phyloP scores from a whole-genome alignment of 106 monocot genomes.

The Allium cepa region DNA sequence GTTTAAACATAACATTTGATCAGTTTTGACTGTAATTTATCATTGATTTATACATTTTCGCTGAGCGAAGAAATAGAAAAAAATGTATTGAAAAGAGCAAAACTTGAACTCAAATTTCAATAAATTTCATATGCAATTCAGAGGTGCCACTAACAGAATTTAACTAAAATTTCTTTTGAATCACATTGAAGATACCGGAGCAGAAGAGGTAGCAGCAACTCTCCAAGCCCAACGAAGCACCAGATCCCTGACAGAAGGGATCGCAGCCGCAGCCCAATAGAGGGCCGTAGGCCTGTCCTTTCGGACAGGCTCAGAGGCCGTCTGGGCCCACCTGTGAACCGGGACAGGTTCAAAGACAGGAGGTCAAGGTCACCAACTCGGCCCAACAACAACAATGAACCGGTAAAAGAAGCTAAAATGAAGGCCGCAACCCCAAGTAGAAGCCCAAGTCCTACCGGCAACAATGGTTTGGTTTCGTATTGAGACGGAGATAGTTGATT shows the following conservation, averaged over 20 bases:
- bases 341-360: neutral
- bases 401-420: slow-evolving; percentile 1
- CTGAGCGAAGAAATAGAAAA: no score
- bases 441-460: slow-evolving; percentile 22
- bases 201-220: slow-evolving; percentile 29
- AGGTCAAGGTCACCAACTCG: slow-evolving; percentile 14
- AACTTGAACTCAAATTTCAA: neutral
- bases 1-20: no score
- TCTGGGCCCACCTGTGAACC: slow-evolving; percentile 8
- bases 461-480: slow-evolving; percentile 36
- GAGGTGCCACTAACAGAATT: neutral
- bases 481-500: slow-evolving; percentile 15
- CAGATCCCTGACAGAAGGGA: slow-evolving; percentile 9
- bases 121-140: no score
- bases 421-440: neutral
- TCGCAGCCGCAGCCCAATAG: slow-evolving; percentile 25
- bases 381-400: slow-evolving; percentile 1
- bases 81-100: no score
- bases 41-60: no score
- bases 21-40: no score
- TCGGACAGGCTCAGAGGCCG: slow-evolving; percentile 19
- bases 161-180: neutral
- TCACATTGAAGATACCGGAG: slow-evolving; percentile 15
- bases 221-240: slow-evolving; percentile 16
- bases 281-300: neutral